phyloP scores from a whole-genome alignment of 2,329 filamentous ascomycete genomes.

The Diaporthe destruens region DNA sequence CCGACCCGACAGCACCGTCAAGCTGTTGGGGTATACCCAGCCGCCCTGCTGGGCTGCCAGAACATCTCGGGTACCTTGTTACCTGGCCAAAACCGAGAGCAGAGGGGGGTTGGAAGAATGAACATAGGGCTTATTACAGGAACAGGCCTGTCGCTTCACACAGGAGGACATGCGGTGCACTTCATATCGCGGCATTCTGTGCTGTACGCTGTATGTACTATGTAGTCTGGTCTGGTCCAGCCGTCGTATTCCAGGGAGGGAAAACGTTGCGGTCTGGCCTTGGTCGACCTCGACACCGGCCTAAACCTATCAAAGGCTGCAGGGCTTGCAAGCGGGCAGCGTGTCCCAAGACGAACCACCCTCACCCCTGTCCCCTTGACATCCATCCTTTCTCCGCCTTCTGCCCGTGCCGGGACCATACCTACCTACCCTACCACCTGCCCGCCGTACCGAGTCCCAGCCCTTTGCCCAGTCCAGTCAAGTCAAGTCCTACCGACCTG shows the following conservation, averaged over 20 bases:
- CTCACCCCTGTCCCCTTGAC: conserved; percentile 32
- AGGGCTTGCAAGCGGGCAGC: conserved; percentile 35
- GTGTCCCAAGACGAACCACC: conserved; percentile 33
- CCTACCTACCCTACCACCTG: not conserved
- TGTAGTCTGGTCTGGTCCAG: conserved; percentile 13
- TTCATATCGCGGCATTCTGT: conserved; percentile 14
- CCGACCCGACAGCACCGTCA: conserved; percentile 4
- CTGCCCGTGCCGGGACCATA: conserved; percentile 18
- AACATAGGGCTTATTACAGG: not conserved
- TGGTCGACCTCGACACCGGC: conserved; percentile 32
- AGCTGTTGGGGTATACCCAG: not conserved
- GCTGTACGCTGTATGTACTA: no score
- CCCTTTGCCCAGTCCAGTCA: not conserved
- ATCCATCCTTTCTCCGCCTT: conserved; percentile 39
- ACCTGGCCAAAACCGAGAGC: not conserved
- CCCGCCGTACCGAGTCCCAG: not conserved
- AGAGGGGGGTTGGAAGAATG: no score
- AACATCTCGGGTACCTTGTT: not conserved
- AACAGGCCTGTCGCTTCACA: not conserved
- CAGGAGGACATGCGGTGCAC: not conserved
- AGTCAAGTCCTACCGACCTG: not conserved
- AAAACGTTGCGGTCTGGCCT: conserved; percentile 36
- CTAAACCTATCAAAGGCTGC: conserved; percentile 37
- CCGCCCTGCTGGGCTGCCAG: not conserved
- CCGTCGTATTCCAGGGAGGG: conserved; percentile 34